Evolutionary conservation across 108 stramenopile species (phyloP), one percentile per base, ranked within the genome.

Genomic region (Cyclotella cryptica): DNA sequence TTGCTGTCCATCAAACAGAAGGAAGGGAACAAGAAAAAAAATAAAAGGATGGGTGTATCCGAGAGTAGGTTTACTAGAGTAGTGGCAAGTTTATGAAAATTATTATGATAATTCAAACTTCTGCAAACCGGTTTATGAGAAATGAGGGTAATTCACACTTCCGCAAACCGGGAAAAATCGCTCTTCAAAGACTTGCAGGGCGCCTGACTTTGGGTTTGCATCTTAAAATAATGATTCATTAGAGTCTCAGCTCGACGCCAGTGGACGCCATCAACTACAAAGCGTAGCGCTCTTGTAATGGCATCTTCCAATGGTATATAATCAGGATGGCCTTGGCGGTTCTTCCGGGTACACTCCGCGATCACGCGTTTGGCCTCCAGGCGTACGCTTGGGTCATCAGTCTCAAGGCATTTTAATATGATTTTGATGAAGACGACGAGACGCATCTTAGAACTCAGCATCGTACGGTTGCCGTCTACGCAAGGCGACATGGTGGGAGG

Each of bases 371-470:
- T 85, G 18, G 84, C 85, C 28, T 72, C 43, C 7, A 69, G 51
- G 18, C 69, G 60, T 14, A 86, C 58, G 18, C 51, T 67, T 12
- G 65, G 64, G 35, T 88, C 83, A 26, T 77, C 59, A 59, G 55
- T 58, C 10, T 87, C 80, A 35, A 86, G 61, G 28, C 64, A 79
- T 57, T 74, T 77, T 14, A 88, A 41, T 40, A 88, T 58, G 29
- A 86, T 88, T 75, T 86, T 86, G 42, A 86, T 72, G 43, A 88
- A 84, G 0, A 88, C 46, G n/a, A 86, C 42, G 14, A 88, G 77
- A 41, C 72, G 52, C 61, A 67, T 81, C 52, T 67, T 79, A 4
- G 45, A 55, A 39, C 55, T 67, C 27, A 55, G 51, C 14, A 10
- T 39, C 2, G 60, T 30, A 39, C 60, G 15, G 15, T 61, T 61